Evolutionary conservation across 202 grass and related monocot genomes (phyloP), one percentile per base, ranked within the genome.

Genomic region (Brachypodium distachyon): DNA sequence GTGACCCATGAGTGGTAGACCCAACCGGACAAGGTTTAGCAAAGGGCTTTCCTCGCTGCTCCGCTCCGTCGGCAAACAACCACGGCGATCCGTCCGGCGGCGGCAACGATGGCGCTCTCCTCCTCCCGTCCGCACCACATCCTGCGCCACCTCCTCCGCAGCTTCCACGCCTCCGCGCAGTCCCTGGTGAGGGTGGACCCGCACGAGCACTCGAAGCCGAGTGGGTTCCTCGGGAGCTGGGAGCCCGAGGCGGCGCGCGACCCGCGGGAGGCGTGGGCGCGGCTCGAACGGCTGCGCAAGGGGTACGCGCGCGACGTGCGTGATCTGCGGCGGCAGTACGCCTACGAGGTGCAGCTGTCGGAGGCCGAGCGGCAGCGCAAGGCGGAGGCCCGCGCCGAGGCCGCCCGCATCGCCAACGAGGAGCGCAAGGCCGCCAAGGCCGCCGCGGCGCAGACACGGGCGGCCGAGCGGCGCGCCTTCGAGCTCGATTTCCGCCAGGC

Each of bases 361-460:
- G 82, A 89, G 33, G 82, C 72, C 49, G 81, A 89, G 72, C 64
- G 81, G 55, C 86, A 85, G 81, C 86, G 82, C 33, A 89, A 84
- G 62, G 86, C 71, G 37, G 81, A 88, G 63, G 77, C 50, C 2
- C 56, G 86, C 19, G 77, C 77, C 33, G 86, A 85, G 77, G 77
- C 64, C 48, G 72, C 72, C 14, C 77, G 95, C 23, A 18, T 90
- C 66, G 89, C 80, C 70, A 98, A 89, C 76, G 83, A 98, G 87
- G 87, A 95, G 67, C 87, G 87, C 77, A 98, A 90, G 82, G 90
- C 81, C 25, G 80, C 84, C 54, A 98, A 95, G 83, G 89, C 81
- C 4, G 87, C 85, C 25, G 91, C 89, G 11, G 91, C 89, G 40
- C 31, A 85, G 87, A 92, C 92, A 31, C 87, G 91, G 18, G 89